phyloP scores from a whole-genome alignment of 225 moss, liverwort and hornwort genomes.

The Lunularia cruciata region DNA sequence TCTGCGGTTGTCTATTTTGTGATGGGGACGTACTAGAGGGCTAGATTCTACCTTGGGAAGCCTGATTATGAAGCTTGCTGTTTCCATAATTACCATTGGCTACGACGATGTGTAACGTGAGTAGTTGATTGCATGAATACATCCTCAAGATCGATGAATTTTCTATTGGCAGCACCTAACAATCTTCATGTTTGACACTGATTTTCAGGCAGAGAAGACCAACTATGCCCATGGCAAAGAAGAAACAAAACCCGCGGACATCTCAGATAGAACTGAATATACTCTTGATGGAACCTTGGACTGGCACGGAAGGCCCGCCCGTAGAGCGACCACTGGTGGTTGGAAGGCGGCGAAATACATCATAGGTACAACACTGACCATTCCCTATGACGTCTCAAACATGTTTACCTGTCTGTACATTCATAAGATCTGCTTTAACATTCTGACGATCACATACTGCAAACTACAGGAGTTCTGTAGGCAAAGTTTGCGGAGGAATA shows the following conservation, averaged over 20 bases:
- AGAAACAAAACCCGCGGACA: not conserved
- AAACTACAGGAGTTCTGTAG: too few species aligned
- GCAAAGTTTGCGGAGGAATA: too few species aligned
- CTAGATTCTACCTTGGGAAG: too few species aligned
- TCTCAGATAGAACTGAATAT: conserved; percentile 27
- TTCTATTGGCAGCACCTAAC: not conserved
- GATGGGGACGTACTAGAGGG: too few species aligned
- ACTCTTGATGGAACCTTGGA: conserved; percentile 74
- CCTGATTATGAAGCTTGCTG: not conserved
- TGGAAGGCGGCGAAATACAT: conserved; percentile 77
- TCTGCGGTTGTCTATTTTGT: too few species aligned
- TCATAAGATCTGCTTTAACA: too few species aligned
- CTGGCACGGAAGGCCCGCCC: conserved; percentile 62
- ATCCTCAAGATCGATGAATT: not conserved
- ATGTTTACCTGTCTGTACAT: too few species aligned
- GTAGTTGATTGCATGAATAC: not conserved
- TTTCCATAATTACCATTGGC: too few species aligned
- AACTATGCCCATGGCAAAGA: not conserved
- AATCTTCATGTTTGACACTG: not conserved
- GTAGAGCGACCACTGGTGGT: conserved; percentile 59
- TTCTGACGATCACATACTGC: too few species aligned
- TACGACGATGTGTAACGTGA: too few species aligned
- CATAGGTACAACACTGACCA: conserved; percentile 59
- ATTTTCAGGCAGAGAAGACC: conserved; percentile 21
- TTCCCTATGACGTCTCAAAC: too few species aligned